A percentile compares a stretch with the other conserved stretches of the same genome.
These are phyloP conservation scores for Smallanthus sonchifolius DNA, from an alignment of 129 eudicot genomes.

Conservation along the genomic window DNA sequence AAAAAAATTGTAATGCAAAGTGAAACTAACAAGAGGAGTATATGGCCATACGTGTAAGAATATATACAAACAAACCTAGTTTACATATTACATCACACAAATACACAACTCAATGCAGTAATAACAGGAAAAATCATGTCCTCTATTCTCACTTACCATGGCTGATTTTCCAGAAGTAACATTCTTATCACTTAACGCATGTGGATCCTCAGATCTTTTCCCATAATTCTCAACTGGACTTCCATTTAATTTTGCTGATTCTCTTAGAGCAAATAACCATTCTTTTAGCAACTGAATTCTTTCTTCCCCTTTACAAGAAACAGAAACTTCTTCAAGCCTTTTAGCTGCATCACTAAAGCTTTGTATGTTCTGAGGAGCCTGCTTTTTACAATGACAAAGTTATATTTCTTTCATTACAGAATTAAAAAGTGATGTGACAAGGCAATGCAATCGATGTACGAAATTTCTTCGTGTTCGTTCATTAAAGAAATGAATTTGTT, in stretches of 20 bases:
- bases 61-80: not conserved
- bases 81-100: not conserved
- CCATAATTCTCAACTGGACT: conserved; percentile 27
- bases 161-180: conserved; percentile 45
- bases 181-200: conserved; percentile 17
- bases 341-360: conserved; percentile 55
- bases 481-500: too few species aligned
- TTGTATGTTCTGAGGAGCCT: conserved; percentile 51
- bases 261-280: conserved; percentile 63
- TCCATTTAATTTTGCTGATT: conserved; percentile 45
- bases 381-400: conserved; percentile 4
- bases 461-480: too few species aligned
- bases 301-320: conserved; percentile 61
- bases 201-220: conserved; percentile 27
- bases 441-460: not conserved
- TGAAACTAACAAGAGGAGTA: not conserved
- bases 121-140: not conserved
- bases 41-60: not conserved
- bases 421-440: not conserved
- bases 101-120: not conserved
- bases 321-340: conserved; percentile 69
- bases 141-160: conserved; percentile 42
- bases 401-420: conserved; percentile 6
- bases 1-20: not conserved
- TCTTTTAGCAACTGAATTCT: conserved; percentile 72